Evolutionary conservation across 164 flowering plant species (phyloP).

Genomic region (Chimonanthus salicifolius): DNA sequence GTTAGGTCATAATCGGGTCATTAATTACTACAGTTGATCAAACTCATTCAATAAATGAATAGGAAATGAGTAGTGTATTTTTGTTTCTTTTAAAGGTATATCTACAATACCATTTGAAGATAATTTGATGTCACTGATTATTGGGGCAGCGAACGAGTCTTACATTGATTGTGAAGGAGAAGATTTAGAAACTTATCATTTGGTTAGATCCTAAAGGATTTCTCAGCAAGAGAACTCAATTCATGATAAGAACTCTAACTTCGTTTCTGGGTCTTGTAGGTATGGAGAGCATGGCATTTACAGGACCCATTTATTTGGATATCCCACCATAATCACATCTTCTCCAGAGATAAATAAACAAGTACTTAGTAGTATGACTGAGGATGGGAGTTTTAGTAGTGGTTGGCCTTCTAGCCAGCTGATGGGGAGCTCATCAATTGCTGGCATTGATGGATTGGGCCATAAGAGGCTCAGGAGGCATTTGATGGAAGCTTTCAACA

Average conservation of each 20-base stretch:
- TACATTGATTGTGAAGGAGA: too few species aligned
- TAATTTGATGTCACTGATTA: too few species aligned
- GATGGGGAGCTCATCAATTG: constrained; percentile 7
- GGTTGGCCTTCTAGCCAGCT: constrained; percentile 19
- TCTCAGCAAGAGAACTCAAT: too few species aligned
- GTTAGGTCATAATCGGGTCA: too few species aligned
- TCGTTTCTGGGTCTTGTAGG: constrained; percentile 3
- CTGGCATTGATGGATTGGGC: constrained; percentile 4
- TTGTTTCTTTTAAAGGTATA: background rate
- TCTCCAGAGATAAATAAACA: constrained; percentile 11
- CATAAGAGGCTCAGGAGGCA: constrained; percentile 13
- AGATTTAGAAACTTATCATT: too few species aligned
- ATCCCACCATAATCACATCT: constrained; percentile 11
- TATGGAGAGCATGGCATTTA: constrained; percentile 13
- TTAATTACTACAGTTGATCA: too few species aligned
- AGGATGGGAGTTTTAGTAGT: constrained; percentile 12
- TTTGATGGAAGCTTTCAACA: constrained; percentile 18
- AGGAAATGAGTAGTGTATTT: too few species aligned
- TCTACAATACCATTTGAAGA: too few species aligned
- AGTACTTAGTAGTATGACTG: constrained; percentile 14
- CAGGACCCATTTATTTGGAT: constrained; percentile 17
- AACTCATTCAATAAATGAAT: too few species aligned
- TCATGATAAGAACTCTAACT: background rate
- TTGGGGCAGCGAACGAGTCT: too few species aligned
- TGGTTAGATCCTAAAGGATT: too few species aligned